These are phyloP conservation scores for Ephemerocybe angulata DNA, from an alignment of 768 basidiomycete species.

Conservation along the genomic window DNA sequence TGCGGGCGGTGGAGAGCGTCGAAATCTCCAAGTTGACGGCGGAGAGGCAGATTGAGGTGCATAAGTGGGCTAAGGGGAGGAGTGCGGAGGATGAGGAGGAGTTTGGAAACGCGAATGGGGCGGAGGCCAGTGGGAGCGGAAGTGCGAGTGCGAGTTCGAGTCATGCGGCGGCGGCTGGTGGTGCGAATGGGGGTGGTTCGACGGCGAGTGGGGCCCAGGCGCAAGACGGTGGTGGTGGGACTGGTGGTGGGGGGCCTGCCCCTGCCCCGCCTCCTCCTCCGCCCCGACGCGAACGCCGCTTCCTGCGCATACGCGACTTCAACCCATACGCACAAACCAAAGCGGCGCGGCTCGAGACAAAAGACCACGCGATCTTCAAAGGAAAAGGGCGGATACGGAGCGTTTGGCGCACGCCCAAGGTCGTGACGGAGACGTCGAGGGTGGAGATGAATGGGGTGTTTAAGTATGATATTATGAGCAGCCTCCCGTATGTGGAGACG, in stretches of 20 bases:
- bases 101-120: background rate
- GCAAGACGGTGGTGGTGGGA: no score
- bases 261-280: no score
- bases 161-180: no score
- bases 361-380: slow-evolving; percentile 5
- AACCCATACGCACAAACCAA: slow-evolving; percentile 28
- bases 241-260: no score
- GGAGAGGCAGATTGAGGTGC: slow-evolving; percentile 7
- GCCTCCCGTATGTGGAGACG: slow-evolving; percentile 49
- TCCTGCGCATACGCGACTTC: slow-evolving; percentile 30
- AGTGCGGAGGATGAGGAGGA: background rate
- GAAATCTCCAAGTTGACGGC: slow-evolving; percentile 7
- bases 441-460: slow-evolving; percentile 45
- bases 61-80: slow-evolving; percentile 4
- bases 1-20: slow-evolving; percentile 47
- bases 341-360: slow-evolving; percentile 6
- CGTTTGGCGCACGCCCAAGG: slow-evolving; percentile 29
- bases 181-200: no score
- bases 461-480: slow-evolving; percentile 42
- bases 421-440: slow-evolving; percentile 40
- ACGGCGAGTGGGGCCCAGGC: no score
- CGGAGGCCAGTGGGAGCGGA: background rate
- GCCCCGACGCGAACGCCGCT: slow-evolving; percentile 12
- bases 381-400: slow-evolving; percentile 25
- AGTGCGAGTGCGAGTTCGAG: background rate